Base-by-base conservation (phyloP, 352 stramenopile genomes). In the Sclerospora graminicola region DNA sequence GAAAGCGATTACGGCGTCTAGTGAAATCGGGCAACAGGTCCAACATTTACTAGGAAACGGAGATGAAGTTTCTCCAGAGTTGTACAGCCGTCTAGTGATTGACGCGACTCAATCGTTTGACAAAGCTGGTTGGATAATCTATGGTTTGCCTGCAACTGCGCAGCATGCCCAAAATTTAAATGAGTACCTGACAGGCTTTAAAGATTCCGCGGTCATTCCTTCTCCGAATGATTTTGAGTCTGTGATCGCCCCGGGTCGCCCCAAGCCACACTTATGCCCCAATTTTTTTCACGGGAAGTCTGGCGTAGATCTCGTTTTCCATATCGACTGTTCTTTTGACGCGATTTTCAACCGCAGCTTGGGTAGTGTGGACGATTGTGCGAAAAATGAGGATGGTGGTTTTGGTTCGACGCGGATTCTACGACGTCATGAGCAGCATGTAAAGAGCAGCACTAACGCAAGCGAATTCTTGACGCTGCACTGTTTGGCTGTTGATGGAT, bases 281-380 rank as follows among this genome's bases (percentile, higher is more conserved):
- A 53, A 21, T 66, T 41, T 6, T 82, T 78, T 87, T 3, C 49
- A 78, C 20, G 72, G 66, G 26, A 86, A 81, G 41, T 85, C 80
- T 5, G 76, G 80, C 0, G 37, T 89, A 5, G 77, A 89, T 45
- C 38, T 88, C 8, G 80, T 82, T 19, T 87, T 91, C 27, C 65
- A 80, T 38, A 56, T 89, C 11, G 45, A 72, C 13, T 74, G 66
- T 41, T 41, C 57, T 14, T 51, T 50, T 14, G 50, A 45, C 1
- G 50, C 48, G 3, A 45, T 68, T 10, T 44, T 85, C 2, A 65
- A 87, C 28, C 66, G 77, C 9, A 85, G 77, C 36, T 52, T 89
- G 16, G 74, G 77, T 5, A 56, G 69, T 45, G 43, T 87, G 9
- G n/a, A 79, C 20, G 74, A 89, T 37, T 28, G 28, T 1, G 60